Evolutionary conservation across 352 stramenopile species (phyloP).

Genomic region (Globisporangium canariense): DNA sequence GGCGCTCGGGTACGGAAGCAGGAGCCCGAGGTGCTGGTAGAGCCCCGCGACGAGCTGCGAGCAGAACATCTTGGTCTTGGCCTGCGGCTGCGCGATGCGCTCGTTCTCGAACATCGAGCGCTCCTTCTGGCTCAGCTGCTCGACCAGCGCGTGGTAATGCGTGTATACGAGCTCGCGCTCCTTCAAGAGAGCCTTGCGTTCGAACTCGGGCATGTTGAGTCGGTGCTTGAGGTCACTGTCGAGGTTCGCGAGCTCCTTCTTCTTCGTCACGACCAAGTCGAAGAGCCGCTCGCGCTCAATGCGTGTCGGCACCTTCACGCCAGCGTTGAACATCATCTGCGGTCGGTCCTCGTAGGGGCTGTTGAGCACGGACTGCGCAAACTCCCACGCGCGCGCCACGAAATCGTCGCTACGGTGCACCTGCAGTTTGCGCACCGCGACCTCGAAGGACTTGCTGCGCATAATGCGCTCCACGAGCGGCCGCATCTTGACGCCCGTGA

Average conservation of each 20-base stretch:
- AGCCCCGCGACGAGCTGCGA: constrained; percentile 75
- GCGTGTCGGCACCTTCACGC: constrained; percentile 61
- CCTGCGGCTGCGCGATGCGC: constrained; percentile 34
- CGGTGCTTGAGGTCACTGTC: constrained; percentile 65
- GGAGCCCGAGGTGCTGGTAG: constrained; percentile 75
- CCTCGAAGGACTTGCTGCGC: constrained; percentile 63
- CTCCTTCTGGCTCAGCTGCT: constrained; percentile 54
- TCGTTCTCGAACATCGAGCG: constrained; percentile 85
- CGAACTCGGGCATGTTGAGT: constrained; percentile 69
- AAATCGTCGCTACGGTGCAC: constrained; percentile 61
- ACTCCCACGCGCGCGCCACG: constrained; percentile 49
- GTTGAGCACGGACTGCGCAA: constrained; percentile 55
- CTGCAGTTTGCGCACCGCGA: constrained; percentile 74
- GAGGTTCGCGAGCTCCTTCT: constrained; percentile 59
- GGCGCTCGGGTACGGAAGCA: constrained; percentile 77
- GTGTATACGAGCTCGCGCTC: constrained; percentile 46
- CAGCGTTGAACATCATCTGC: constrained; percentile 74
- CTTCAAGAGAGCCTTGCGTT: constrained; percentile 60
- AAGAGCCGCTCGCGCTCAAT: constrained; percentile 75
- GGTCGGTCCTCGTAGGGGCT: constrained; percentile 78
- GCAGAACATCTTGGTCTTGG: constrained; percentile 72
- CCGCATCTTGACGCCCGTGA: constrained; percentile 82
- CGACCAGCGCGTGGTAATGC: constrained; percentile 56
- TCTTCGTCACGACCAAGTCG: constrained; percentile 52
- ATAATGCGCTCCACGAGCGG: constrained; percentile 73